phyloP scores from a whole-genome alignment of 805 yeast species.

The Candida silvicultrix region DNA sequence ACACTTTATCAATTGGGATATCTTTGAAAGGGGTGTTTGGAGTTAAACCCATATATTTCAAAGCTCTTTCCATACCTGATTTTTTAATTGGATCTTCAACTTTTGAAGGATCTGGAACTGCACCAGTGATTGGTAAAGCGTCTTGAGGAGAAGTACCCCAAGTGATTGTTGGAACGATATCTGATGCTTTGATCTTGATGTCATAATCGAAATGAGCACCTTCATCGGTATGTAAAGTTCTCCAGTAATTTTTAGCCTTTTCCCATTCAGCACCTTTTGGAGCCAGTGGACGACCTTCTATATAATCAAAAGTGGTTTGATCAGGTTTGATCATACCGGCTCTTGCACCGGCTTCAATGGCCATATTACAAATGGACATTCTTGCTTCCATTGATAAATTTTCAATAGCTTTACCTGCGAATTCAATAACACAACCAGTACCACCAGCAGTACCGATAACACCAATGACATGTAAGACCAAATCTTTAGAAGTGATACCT shows the following conservation, averaged over 20 bases:
- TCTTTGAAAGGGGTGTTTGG: conserved; percentile 76
- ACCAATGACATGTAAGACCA: conserved; percentile 91
- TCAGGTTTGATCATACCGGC: conserved; percentile 99
- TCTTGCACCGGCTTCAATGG: conserved; percentile 98
- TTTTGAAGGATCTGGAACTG: conserved; percentile 84
- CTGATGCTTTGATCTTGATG: conserved; percentile 72
- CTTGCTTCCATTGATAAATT: conserved; percentile 92
- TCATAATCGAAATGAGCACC: conserved; percentile 88
- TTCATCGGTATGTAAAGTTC: conserved; percentile 76
- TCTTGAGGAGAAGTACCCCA: conserved; percentile 99
- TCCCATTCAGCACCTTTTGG: conserved; percentile 95
- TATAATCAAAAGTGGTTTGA: conserved; percentile 77
- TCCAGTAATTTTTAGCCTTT: conserved; percentile 90
- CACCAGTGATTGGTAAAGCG: conserved; percentile 88
- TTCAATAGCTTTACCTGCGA: conserved; percentile 92
- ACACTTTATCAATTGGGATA: conserved; percentile 85
- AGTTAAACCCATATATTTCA: conserved; percentile 83
- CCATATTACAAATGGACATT: conserved; percentile 99
- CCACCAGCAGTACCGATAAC: conserved; percentile 99
- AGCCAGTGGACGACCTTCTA: conserved; percentile 91
- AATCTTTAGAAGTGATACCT: conserved; percentile 95
- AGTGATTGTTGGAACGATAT: conserved; percentile 91
- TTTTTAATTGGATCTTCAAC: conserved; percentile 67
- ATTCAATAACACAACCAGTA: conserved; percentile 94
- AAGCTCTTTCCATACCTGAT: conserved; percentile 86